phyloP scores from a whole-genome alignment of 345 rosid species.

The Linum tenue region DNA sequence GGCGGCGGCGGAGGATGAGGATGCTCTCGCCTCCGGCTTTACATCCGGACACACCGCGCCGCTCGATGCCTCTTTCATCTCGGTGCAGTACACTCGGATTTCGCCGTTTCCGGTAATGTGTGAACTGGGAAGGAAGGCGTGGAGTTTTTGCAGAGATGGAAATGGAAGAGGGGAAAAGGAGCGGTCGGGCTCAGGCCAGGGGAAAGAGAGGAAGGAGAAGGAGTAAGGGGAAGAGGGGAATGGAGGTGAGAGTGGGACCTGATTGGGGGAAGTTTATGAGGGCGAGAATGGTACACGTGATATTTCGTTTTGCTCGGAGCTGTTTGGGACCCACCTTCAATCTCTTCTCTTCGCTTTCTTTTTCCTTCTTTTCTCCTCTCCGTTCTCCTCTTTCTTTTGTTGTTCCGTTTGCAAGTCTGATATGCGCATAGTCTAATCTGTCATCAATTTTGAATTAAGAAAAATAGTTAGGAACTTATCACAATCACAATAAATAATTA shows the following conservation, averaged over 20 bases:
- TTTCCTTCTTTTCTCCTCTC: neutral
- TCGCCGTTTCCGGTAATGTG: neutral
- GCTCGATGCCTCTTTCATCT: slow-evolving; percentile 22
- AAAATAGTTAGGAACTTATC: too few species aligned
- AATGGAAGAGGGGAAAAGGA: neutral
- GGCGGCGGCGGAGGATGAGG: slow-evolving; percentile 15
- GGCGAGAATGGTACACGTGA: slow-evolving; percentile 19
- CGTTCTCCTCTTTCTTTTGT: neutral
- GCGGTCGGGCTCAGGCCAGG: neutral
- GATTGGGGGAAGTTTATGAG: slow-evolving; percentile 5
- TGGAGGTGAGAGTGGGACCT: slow-evolving; percentile 21
- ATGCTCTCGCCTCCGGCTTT: slow-evolving; percentile 11
- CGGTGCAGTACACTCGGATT: neutral
- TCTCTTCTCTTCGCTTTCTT: neutral
- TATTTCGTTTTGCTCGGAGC: neutral
- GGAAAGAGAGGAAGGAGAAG: neutral
- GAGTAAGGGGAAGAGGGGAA: neutral
- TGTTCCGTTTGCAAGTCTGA: neutral
- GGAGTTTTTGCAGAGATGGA: neutral
- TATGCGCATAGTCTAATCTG: neutral
- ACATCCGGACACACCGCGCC: slow-evolving; percentile 24
- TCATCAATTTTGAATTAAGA: too few species aligned
- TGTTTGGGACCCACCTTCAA: neutral
- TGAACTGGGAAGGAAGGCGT: neutral
- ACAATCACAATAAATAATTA: too few species aligned